Percentiles rank a stretch among this genome's conserved stretches.
These are phyloP conservation scores for Cladosporium sp. DNA, from an alignment of 2,329 filamentous ascomycete genomes.

Conservation along the genomic window DNA sequence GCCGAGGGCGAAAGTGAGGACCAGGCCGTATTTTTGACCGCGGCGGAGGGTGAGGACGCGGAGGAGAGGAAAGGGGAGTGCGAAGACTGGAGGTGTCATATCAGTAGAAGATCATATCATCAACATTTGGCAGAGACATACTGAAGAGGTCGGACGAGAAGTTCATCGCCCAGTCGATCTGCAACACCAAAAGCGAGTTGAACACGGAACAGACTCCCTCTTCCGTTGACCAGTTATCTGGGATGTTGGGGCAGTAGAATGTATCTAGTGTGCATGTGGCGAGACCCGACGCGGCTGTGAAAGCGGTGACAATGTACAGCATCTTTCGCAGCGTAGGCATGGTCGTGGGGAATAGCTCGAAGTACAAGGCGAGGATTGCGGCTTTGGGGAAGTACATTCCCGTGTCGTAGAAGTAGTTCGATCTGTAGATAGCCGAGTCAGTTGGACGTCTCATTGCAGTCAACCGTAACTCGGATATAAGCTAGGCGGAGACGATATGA, in stretches of 20 bases:
- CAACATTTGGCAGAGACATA: neutral
- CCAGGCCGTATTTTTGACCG: neutral
- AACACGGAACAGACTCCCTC: neutral
- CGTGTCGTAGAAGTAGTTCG: slow-evolving; percentile 8
- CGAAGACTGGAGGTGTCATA: neutral
- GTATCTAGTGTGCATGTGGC: neutral
- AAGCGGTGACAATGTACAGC: neutral
- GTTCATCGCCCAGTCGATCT: slow-evolving; percentile 11
- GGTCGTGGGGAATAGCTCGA: neutral
- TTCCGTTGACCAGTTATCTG: slow-evolving; percentile 4
- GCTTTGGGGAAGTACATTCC: slow-evolving; percentile 8
- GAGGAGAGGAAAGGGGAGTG: neutral
- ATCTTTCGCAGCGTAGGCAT: slow-evolving; percentile 1
- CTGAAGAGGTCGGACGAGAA: slow-evolving; percentile 6
- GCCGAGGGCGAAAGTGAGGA: slow-evolving; percentile 7
- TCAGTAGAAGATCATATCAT: neutral
- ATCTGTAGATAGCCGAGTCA: neutral
- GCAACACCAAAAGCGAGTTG: slow-evolving; percentile 7
- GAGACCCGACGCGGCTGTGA: neutral
- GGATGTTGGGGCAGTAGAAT: neutral
- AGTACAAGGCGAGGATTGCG: slow-evolving; percentile 1
- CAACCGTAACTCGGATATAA: neutral
- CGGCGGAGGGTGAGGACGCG: neutral
- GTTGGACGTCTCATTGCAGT: neutral
- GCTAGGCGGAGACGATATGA: neutral